phyloP scores from a whole-genome alignment of 148 eudicot genomes.

The Tetragonia tetragonoides region DNA sequence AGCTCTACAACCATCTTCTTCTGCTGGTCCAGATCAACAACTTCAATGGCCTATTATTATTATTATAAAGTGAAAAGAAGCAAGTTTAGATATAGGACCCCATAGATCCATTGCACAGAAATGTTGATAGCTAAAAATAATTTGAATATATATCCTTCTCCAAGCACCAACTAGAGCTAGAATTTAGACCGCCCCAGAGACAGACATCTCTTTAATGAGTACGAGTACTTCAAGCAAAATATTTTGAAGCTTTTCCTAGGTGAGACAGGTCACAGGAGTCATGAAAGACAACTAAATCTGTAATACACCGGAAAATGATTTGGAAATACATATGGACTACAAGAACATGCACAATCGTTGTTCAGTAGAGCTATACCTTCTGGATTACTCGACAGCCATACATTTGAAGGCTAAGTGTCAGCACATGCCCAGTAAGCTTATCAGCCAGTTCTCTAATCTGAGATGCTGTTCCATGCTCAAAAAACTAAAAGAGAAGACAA shows the following conservation, averaged over 20 bases:
- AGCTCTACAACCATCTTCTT: constrained; percentile 75
- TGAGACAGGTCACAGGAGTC: not conserved
- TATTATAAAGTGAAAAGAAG: constrained; percentile 1
- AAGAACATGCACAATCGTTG: not conserved
- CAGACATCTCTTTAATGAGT: not conserved
- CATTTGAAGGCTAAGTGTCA: constrained; percentile 92
- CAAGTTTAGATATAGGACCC: not conserved
- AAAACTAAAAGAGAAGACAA: constrained; percentile 47
- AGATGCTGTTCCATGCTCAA: constrained; percentile 78
- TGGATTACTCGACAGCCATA: constrained; percentile 98
- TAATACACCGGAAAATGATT: not conserved
- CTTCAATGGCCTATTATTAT: constrained; percentile 68
- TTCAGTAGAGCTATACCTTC: constrained; percentile 48
- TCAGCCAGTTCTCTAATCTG: constrained; percentile 76
- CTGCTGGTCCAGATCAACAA: constrained; percentile 80
- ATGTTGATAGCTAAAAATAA: not conserved
- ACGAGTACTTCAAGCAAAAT: not conserved
- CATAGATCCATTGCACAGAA: not conserved
- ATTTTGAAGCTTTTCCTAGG: not conserved
- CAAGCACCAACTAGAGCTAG: not conserved
- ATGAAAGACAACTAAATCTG: not conserved
- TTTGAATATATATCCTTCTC: not conserved
- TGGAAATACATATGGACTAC: not conserved
- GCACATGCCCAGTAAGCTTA: constrained; percentile 71
- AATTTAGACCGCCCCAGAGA: not conserved